Evolutionary conservation across 2,329 filamentous ascomycete genomes (phyloP), one percentile per base, ranked within the genome.

Genomic region (Allantophomopsis lycopodina): DNA sequence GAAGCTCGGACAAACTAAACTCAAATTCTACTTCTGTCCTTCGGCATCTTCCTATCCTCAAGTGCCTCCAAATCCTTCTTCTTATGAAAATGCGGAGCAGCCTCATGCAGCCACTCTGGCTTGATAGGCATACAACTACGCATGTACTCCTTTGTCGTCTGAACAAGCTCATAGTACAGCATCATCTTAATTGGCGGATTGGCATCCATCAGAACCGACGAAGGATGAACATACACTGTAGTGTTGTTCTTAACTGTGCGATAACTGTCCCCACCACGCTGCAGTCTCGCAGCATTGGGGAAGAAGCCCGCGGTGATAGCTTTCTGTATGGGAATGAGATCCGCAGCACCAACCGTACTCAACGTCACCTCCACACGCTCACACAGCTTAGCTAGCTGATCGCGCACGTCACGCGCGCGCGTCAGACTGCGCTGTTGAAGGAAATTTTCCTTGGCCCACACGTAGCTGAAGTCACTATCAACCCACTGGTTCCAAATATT

Each of bases 401-500:
- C 91, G 37, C 88, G 78, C 2, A 98, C 86, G 51, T 96, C 88
- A 21, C 89, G 77, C 0, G 87, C 89, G 1, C 91, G 76, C 0
- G 81, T 91, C 3, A 98, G 69, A n/a, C 80, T 83, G 13, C 88
- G 77, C 57, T 94, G 86, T 55, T 96, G 88, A 8, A 98, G 57
- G 58, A 94, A 98, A 57, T 96, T 95, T 61, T 96, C 89, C 37
- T 80, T 79, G 1, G 84, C 68, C 88, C 88, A 98, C 35, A 93
- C 76, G 39, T 76, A 79, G 38, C 76, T 84, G 61, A 86, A 98
- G 59, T 94, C 89, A 37, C 76, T 80, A 55, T 96, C 89, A 1
- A 88, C 84, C 83, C 87, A 98, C 57, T 94, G 84, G 51, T 91
- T 89, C 78, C 81, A 98, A 50, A 98, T 81, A 53, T 94, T 94